Percentiles rank a stretch among this genome's conserved stretches.
Conservation (phyloP, 1,284 basidiomycete genomes). For the Sporisorium sorghi region DNA sequence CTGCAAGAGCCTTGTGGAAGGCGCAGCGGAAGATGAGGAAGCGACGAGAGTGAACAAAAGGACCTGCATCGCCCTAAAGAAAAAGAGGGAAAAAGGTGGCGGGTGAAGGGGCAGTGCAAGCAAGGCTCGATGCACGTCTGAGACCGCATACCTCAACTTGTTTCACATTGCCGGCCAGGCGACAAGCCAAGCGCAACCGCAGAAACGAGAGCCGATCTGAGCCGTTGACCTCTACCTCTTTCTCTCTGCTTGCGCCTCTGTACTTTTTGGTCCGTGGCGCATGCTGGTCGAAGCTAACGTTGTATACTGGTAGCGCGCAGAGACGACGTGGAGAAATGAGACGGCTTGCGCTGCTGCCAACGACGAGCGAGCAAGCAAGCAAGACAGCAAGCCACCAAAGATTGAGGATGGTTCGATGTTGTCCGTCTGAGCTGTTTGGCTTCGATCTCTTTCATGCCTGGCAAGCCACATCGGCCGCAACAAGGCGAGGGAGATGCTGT, state of each 20-base stretch:
- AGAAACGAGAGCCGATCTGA: too few species aligned
- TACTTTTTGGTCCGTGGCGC: too few species aligned
- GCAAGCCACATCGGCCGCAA: slow-evolving; percentile 7
- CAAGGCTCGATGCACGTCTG: slow-evolving; percentile 22
- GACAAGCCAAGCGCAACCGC: not conserved
- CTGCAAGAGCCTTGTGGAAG: slow-evolving; percentile 2
- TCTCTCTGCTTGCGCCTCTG: not conserved
- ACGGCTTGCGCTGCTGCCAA: not conserved
- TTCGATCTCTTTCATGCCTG: slow-evolving; percentile 8
- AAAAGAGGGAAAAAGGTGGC: not conserved
- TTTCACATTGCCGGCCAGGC: slow-evolving; percentile 40
- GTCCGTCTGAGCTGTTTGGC: not conserved
- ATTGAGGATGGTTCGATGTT: not conserved
- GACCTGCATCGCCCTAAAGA: not conserved
- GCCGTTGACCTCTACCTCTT: too few species aligned
- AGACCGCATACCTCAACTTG: slow-evolving; percentile 35
- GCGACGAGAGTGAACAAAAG: not conserved
- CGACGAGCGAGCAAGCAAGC: too few species aligned
- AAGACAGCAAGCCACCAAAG: slow-evolving; percentile 4
- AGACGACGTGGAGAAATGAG: not conserved
- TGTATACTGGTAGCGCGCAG: not conserved
- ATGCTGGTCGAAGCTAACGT: too few species aligned
- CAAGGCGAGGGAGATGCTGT: not conserved
- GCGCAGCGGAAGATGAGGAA: not conserved
- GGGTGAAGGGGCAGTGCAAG: not conserved